A percentile compares a stretch with the other conserved stretches of the same genome.
Evolutionary conservation across 2,329 filamentous ascomycete species (phyloP).

Genomic region (Neoarthrinium moseri): DNA sequence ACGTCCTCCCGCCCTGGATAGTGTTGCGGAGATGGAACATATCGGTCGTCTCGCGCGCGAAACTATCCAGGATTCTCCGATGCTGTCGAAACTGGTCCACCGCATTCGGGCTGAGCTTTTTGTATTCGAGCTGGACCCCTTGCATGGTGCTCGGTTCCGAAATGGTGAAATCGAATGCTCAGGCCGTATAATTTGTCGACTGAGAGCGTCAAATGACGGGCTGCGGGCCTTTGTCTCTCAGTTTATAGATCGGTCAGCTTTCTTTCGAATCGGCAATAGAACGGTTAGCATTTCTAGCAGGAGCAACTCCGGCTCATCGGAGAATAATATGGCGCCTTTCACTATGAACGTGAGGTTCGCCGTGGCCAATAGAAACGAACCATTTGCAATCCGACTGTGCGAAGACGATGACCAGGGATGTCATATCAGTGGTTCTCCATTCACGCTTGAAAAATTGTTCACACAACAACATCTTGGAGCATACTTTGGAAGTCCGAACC

Average conservation of each 20-base stretch:
- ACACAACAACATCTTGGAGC: constrained; percentile 2
- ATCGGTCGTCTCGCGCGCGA: neutral
- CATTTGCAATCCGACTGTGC: constrained; percentile 1
- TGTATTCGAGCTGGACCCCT: constrained; percentile 1
- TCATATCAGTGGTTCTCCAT: constrained; percentile 9
- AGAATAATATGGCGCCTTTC: constrained; percentile 1
- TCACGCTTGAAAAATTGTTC: constrained; percentile 3
- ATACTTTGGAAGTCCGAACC: constrained; percentile 1
- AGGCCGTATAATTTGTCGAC: no score
- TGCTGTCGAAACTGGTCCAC: neutral
- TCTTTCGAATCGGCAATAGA: constrained; percentile 1
- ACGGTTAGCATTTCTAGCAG: neutral
- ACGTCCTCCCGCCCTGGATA: constrained; percentile 7
- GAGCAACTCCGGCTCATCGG: constrained; percentile 1
- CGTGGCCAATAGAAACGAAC: neutral
- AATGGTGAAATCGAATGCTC: no score
- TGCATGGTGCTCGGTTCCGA: no score
- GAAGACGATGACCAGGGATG: neutral
- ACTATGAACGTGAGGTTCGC: constrained; percentile 6
- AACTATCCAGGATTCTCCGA: neutral
- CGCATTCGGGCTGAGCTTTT: constrained; percentile 4
- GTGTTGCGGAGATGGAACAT: constrained; percentile 5
- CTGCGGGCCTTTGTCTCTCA: neutral
- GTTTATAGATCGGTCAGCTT: neutral
- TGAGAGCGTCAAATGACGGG: neutral